Conservation (phyloP, 2,329 filamentous ascomycete species). For the Scleromitrula shiraiana region DNA sequence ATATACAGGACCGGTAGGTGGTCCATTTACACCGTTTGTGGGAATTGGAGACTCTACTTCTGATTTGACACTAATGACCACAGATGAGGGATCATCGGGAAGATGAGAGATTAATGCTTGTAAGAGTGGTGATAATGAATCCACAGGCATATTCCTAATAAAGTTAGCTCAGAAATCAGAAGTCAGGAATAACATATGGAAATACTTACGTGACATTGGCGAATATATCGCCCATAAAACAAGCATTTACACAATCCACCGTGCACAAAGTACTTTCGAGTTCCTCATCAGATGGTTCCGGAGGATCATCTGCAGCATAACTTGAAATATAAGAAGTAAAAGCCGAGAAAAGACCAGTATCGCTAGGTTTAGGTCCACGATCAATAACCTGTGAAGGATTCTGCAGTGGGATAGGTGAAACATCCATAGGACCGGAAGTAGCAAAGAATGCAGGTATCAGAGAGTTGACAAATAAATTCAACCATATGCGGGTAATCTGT, state of each 20-base stretch:
- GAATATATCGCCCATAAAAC: constrained; percentile 75
- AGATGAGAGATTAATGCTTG: constrained; percentile 70
- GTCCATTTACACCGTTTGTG: constrained; percentile 49
- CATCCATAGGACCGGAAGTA: constrained; percentile 55
- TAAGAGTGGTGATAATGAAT: constrained; percentile 54
- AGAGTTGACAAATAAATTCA: constrained; percentile 94
- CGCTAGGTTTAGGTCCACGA: constrained; percentile 66
- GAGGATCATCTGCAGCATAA: constrained; percentile 94
- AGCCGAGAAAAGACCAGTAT: constrained; percentile 84
- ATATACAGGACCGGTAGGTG: constrained; percentile 56
- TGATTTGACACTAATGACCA: constrained; percentile 84
- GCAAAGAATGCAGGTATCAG: constrained; percentile 64
- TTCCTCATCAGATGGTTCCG: constrained; percentile 94
- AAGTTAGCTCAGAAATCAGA: constrained; percentile 12
- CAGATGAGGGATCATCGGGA: constrained; percentile 74
- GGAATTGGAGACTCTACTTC: constrained; percentile 61
- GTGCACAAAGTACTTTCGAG: constrained; percentile 91
- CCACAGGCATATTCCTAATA: constrained; percentile 50
- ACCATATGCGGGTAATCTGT: constrained; percentile 81
- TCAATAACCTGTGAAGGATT: constrained; percentile 90
- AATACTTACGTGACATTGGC: constrained; percentile 66
- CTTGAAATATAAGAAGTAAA: constrained; percentile 98
- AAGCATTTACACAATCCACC: constrained; percentile 88
- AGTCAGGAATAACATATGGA: not conserved
- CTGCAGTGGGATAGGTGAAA: constrained; percentile 81